Evolutionary conservation across 768 basidiomycete genomes (phyloP).

Genomic region (Leccinum boreale): DNA sequence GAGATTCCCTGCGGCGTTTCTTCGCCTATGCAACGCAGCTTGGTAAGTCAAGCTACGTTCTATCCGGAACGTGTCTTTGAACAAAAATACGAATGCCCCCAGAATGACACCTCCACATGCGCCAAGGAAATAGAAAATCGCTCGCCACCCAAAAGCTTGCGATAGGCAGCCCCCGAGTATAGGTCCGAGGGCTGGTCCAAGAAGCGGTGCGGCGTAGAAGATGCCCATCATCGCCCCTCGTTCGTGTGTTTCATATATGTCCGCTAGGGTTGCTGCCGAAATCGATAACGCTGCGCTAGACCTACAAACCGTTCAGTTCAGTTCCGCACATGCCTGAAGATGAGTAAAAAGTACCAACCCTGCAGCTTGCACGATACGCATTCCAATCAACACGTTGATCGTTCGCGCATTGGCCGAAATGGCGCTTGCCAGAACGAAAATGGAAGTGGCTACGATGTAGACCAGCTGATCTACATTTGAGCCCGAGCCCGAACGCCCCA

Average conservation of each 20-base stretch:
- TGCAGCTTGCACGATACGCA: slow-evolving; percentile 64
- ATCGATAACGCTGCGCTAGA: slow-evolving; percentile 67
- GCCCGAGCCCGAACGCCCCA: neutral
- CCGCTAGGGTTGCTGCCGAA: slow-evolving; percentile 75
- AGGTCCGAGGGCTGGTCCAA: slow-evolving; percentile 72
- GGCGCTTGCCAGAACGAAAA: slow-evolving; percentile 55
- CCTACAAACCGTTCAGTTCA: slow-evolving; percentile 29
- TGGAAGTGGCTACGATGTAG: slow-evolving; percentile 48
- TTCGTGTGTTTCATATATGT: slow-evolving; percentile 72
- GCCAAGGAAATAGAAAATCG: slow-evolving; percentile 79
- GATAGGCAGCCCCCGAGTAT: slow-evolving; percentile 70
- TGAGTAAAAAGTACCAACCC: slow-evolving; percentile 42
- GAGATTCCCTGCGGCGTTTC: slow-evolving; percentile 23
- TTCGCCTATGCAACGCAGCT: slow-evolving; percentile 49
- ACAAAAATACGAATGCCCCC: slow-evolving; percentile 58
- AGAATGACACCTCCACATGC: slow-evolving; percentile 56
- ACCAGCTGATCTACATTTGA: slow-evolving; percentile 38
- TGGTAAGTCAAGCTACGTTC: slow-evolving; percentile 84
- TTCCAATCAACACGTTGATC: slow-evolving; percentile 58
- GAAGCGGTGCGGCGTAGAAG: slow-evolving; percentile 75
- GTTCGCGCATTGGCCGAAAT: slow-evolving; percentile 53
- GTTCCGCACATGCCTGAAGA: slow-evolving; percentile 4
- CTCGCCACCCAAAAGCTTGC: slow-evolving; percentile 70
- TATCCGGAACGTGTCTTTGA: slow-evolving; percentile 79
- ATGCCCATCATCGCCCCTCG: slow-evolving; percentile 79